Conservation (phyloP, 805 yeast genomes). For the Candida ponderosae region DNA sequence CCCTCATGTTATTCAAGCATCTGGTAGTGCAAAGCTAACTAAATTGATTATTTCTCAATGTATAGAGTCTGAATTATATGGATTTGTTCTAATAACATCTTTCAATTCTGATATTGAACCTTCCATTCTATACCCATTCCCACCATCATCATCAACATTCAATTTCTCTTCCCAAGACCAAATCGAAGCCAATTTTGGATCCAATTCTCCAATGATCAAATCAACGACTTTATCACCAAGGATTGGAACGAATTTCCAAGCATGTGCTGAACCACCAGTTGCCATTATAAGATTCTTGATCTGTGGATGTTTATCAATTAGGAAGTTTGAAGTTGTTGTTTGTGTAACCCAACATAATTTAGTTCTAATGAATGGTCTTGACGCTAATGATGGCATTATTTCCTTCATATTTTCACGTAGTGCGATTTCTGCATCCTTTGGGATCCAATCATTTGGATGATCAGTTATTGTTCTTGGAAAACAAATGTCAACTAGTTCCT, state of each 20-base stretch:
- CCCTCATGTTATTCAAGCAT: too few species aligned
- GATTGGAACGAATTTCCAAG: slow-evolving; percentile 23
- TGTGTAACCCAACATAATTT: slow-evolving; percentile 33
- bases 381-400: slow-evolving; percentile 7
- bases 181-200: slow-evolving; percentile 1
- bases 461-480: slow-evolving; percentile 8
- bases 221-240: slow-evolving; percentile 19
- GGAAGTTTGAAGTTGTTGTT: slow-evolving; percentile 21
- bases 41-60: too few species aligned
- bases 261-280: slow-evolving; percentile 27
- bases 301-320: slow-evolving; percentile 21
- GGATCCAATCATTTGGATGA: slow-evolving; percentile 11
- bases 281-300: slow-evolving; percentile 20
- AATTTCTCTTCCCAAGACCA: slow-evolving; percentile 11
- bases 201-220: slow-evolving; percentile 5
- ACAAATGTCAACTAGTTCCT: slow-evolving; percentile 4
- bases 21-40: too few species aligned
- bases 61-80: background rate
- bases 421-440: slow-evolving; percentile 6
- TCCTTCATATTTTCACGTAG: slow-evolving; percentile 22
- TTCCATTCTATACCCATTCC: background rate
- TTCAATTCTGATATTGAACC: background rate
- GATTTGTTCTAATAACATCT: background rate
- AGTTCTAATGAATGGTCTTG: slow-evolving; percentile 15
- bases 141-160: background rate